Percentiles rank a stretch among this genome's conserved stretches.
phyloP scores from a whole-genome alignment of 1,284 basidiomycete genomes.

The Afroboletus lepidellus region DNA sequence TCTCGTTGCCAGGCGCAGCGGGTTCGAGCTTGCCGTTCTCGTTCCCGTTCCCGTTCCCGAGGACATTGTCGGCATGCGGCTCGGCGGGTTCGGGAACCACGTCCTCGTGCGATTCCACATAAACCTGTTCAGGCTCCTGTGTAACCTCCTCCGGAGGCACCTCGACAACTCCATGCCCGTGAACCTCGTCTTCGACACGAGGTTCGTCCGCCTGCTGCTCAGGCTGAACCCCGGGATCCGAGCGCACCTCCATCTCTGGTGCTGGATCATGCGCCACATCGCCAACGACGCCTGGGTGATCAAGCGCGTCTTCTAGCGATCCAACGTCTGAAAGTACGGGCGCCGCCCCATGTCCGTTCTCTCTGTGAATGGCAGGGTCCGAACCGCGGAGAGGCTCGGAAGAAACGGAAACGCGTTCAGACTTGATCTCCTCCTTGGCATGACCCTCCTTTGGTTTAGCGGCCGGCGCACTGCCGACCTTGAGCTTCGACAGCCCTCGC shows the following conservation, averaged over 20 bases:
- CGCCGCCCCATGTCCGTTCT: conserved; percentile 22
- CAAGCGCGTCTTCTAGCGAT: conserved; percentile 12
- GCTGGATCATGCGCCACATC: conserved; percentile 8
- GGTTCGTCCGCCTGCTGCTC: conserved; percentile 12
- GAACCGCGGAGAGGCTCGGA: conserved; percentile 16
- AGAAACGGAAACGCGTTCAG: conserved; percentile 9
- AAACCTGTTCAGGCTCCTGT: conserved; percentile 19
- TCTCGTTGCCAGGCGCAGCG: conserved; percentile 36
- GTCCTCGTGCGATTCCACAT: conserved; percentile 16
- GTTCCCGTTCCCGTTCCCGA: conserved; percentile 15
- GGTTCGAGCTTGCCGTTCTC: conserved; percentile 18
- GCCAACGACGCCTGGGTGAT: conserved; percentile 8
- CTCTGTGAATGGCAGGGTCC: conserved; percentile 16
- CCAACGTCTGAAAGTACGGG: conserved; percentile 13
- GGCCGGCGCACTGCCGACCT: conserved; percentile 15
- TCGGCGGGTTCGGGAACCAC: conserved; percentile 9
- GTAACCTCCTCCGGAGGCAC: conserved; percentile 9
- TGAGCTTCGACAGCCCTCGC: conserved; percentile 24
- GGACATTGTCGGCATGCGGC: conserved; percentile 4
- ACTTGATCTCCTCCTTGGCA: conserved; percentile 1
- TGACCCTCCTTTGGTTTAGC: conserved; percentile 12
- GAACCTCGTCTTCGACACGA: conserved; percentile 11
- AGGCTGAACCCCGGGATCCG: conserved; percentile 10
- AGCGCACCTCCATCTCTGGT: conserved; percentile 11
- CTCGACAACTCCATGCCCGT: conserved; percentile 6